These are phyloP conservation scores for Erodium trifolium DNA, from an alignment of 441 rosid species.

Conservation along the genomic window DNA sequence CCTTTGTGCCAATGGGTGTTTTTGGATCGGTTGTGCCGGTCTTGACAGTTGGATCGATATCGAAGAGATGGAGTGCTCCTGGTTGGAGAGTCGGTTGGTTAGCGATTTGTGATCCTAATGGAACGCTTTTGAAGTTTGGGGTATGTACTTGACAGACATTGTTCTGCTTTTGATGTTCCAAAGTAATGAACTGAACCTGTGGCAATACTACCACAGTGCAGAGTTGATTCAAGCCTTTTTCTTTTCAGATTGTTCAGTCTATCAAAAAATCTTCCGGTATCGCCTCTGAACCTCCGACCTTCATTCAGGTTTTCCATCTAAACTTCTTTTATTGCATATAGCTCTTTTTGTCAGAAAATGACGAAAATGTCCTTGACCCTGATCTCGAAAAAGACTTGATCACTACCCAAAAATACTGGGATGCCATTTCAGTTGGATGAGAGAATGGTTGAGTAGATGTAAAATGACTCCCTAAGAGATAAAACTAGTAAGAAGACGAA, in stretches of 20 bases:
- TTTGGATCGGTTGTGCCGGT: slow-evolving; percentile 24
- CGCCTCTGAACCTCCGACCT: slow-evolving; percentile 31
- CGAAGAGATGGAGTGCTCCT: slow-evolving; percentile 30
- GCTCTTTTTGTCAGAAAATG: too few species aligned
- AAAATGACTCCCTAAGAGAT: too few species aligned
- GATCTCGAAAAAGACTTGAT: too few species aligned
- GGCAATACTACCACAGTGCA: too few species aligned
- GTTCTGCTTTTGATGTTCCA: too few species aligned
- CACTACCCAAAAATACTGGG: too few species aligned
- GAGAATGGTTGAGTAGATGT: too few species aligned
- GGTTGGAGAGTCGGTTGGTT: slow-evolving; percentile 50
- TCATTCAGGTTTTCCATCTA: slow-evolving; percentile 33
- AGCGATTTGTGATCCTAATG: slow-evolving; percentile 29
- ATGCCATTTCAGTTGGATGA: too few species aligned
- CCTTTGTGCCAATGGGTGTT: slow-evolving; percentile 9
- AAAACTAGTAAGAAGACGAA: too few species aligned
- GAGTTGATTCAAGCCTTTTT: background rate
- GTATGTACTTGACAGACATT: slow-evolving; percentile 12
- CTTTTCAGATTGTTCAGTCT: slow-evolving; percentile 25
- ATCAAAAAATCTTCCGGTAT: slow-evolving; percentile 24
- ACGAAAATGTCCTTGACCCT: too few species aligned
- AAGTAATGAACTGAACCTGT: too few species aligned
- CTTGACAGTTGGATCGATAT: slow-evolving; percentile 24
- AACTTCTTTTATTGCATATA: too few species aligned
- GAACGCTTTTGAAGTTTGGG: slow-evolving; percentile 25